Conservation (phyloP, 129 eudicot species). For the Erigeron canadensis region DNA sequence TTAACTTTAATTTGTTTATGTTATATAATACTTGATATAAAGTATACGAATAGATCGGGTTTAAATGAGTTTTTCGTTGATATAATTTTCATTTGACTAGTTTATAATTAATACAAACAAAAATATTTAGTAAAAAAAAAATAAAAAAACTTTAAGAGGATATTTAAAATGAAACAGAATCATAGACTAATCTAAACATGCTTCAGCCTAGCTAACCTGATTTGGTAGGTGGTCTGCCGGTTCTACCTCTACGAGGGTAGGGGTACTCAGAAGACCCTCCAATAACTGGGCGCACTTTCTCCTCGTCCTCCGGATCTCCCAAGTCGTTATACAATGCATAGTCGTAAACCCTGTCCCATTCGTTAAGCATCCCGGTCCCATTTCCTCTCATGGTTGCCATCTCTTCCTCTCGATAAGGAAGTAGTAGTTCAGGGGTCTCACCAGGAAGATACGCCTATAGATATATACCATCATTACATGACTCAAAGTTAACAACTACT, state of each 20-base stretch:
- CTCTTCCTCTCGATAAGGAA: conserved; percentile 27
- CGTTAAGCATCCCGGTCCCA: conserved; percentile 27
- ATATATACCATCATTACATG: not conserved
- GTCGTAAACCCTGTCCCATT: conserved; percentile 48
- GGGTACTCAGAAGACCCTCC: conserved; percentile 45
- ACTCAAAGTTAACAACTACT: too few relatives aligned
- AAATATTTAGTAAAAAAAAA: too few relatives aligned
- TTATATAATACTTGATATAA: too few relatives aligned
- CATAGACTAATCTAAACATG: not conserved
- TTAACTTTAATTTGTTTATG: too few relatives aligned
- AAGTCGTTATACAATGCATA: conserved; percentile 47
- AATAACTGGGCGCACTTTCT: conserved; percentile 34
- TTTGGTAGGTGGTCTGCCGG: conserved; percentile 54
- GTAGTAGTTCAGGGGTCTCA: conserved; percentile 30
- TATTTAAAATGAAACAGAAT: too few relatives aligned
- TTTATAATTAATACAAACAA: too few relatives aligned
- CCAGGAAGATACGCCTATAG: conserved; percentile 40
- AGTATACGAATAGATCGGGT: too few relatives aligned
- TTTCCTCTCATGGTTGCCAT: conserved; percentile 32
- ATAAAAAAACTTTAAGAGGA: too few relatives aligned
- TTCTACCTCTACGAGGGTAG: conserved; percentile 53
- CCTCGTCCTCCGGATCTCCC: conserved; percentile 41
- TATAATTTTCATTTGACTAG: too few relatives aligned
- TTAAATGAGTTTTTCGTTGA: too few relatives aligned
- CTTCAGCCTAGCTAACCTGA: conserved; percentile 28